Conservation (phyloP, 345 rosid genomes). For the Abelmoschus esculentus region DNA sequence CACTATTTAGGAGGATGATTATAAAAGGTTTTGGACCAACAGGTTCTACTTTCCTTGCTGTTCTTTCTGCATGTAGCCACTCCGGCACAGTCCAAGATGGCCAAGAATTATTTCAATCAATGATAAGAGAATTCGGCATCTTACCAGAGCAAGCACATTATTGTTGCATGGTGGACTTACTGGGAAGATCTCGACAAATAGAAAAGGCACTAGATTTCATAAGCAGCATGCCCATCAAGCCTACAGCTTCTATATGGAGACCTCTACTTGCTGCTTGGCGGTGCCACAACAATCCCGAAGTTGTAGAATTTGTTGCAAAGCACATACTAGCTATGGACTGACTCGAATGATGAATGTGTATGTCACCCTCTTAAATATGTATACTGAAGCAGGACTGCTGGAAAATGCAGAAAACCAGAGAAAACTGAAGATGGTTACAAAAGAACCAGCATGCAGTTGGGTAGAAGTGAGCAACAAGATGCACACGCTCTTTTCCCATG, state of each 20-base stretch:
- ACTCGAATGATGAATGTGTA: slow-evolving; percentile 19
- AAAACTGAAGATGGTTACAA: slow-evolving; percentile 3
- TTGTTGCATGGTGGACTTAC: slow-evolving; percentile 25
- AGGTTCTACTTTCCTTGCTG: slow-evolving; percentile 18
- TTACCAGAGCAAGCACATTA: slow-evolving; percentile 25
- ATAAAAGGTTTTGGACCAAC: slow-evolving; percentile 22
- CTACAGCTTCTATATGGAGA: slow-evolving; percentile 25
- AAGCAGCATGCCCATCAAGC: slow-evolving; percentile 18
- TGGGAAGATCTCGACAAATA: slow-evolving; percentile 27
- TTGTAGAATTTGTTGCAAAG: slow-evolving; percentile 21
- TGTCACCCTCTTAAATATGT: slow-evolving; percentile 21
- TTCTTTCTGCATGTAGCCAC: slow-evolving; percentile 27
- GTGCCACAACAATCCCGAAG: slow-evolving; percentile 17
- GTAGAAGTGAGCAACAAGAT: slow-evolving; percentile 21
- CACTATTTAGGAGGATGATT: slow-evolving; percentile 17
- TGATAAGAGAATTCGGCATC: slow-evolving; percentile 12
- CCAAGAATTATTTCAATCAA: slow-evolving; percentile 22
- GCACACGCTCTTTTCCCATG: slow-evolving; percentile 18
- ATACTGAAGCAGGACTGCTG: slow-evolving; percentile 4
- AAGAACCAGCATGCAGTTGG: slow-evolving; percentile 26
- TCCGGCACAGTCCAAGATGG: slow-evolving; percentile 21
- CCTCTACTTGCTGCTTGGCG: slow-evolving; percentile 29
- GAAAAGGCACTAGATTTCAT: slow-evolving; percentile 19
- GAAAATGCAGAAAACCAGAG: slow-evolving; percentile 19
- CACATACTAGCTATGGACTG: slow-evolving; percentile 17